These are phyloP conservation scores for Trichoderma brevicompactum DNA, from an alignment of 2,329 filamentous ascomycete species.

Conservation along the genomic window DNA sequence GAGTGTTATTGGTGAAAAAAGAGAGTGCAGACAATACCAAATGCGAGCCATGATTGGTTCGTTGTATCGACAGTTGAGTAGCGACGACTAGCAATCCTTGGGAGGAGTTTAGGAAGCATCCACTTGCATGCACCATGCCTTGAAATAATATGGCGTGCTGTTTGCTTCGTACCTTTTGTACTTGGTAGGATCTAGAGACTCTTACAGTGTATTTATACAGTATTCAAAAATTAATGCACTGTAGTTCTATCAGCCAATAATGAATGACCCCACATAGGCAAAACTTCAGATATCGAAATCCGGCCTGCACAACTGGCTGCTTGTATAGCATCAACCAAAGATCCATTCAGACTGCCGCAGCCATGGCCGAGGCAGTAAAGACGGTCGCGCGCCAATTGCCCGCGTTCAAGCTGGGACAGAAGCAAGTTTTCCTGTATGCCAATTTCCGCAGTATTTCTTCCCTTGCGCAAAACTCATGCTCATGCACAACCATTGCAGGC, in stretches of 20 bases:
- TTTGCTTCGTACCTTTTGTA: no score
- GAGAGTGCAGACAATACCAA: not conserved
- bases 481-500: slow-evolving; percentile 55
- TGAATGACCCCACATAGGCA: slow-evolving; percentile 16
- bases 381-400: slow-evolving; percentile 46
- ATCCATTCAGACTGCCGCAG: slow-evolving; percentile 29
- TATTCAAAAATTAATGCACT: not conserved
- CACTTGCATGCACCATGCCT: no score
- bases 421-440: slow-evolving; percentile 60
- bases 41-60: not conserved
- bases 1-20: not conserved
- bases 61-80: not conserved
- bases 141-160: no score
- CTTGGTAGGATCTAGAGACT: no score
- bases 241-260: slow-evolving; percentile 8
- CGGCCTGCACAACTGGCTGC: not conserved
- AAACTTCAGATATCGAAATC: slow-evolving; percentile 20
- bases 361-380: slow-evolving; percentile 49
- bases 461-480: slow-evolving; percentile 11
- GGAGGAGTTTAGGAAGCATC: not conserved
- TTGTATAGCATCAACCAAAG: not conserved
- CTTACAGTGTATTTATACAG: not conserved
- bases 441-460: not conserved
- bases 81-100: not conserved
- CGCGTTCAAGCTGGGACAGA: slow-evolving; percentile 55